Percentiles rank a stretch among this genome's conserved stretches.
These are phyloP conservation scores for Margaritispora aquatica DNA, from an alignment of 495 filamentous ascomycete genomes.

Conservation along the genomic window DNA sequence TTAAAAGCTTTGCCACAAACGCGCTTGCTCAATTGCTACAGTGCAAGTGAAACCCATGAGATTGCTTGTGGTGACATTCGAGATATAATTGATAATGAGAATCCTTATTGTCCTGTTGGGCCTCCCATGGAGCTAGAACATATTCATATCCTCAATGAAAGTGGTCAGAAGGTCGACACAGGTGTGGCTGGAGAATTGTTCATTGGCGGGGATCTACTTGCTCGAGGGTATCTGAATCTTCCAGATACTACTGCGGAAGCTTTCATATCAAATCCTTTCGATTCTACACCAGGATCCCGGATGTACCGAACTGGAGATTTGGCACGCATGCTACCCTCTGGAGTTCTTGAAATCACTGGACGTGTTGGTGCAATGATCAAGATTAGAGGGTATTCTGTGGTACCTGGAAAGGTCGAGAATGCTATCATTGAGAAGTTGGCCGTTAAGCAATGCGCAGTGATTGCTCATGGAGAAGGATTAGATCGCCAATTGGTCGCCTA, in stretches of 20 bases:
- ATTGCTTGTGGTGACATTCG: constrained; percentile 64
- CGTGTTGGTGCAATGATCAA: constrained; percentile 66
- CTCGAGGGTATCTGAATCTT: constrained; percentile 66
- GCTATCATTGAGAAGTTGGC: constrained; percentile 54
- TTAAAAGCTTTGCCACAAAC: constrained; percentile 55
- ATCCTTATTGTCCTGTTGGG: constrained; percentile 52
- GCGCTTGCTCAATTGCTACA: constrained; percentile 64
- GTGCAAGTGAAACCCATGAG: constrained; percentile 67
- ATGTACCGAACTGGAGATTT: constrained; percentile 71
- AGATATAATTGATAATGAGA: constrained; percentile 47
- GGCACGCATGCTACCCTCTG: constrained; percentile 54
- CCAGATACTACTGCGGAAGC: constrained; percentile 59
- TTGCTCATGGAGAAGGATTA: constrained; percentile 58
- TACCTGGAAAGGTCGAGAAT: constrained; percentile 59
- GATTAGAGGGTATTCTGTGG: constrained; percentile 58
- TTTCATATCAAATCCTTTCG: constrained; percentile 49
- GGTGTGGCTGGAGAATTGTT: constrained; percentile 55
- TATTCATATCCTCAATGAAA: constrained; percentile 55
- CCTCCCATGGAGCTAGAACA: constrained; percentile 50
- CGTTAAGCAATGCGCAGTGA: constrained; percentile 51
- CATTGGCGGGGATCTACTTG: constrained; percentile 61
- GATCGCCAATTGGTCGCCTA: constrained; percentile 63
- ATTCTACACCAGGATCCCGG: constrained; percentile 31
- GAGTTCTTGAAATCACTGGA: constrained; percentile 64
- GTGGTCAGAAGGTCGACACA: constrained; percentile 38